A percentile compares a stretch with the other conserved stretches of the same genome.
phyloP scores from a whole-genome alignment of 768 basidiomycete species.

The Leucocoprinus sp. region DNA sequence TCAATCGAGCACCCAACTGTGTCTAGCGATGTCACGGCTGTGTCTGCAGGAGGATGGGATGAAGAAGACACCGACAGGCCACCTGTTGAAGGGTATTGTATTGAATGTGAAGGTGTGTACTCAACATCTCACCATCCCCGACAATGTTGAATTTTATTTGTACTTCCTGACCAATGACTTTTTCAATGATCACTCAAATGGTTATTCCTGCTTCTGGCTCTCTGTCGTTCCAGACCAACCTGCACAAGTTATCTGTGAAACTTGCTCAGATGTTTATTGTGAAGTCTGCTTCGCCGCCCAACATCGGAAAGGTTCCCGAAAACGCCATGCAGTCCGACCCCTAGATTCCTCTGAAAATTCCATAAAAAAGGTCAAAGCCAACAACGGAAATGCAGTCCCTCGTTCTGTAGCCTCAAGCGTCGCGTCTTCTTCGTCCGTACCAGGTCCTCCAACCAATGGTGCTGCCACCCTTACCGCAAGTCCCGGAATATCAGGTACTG shows the following conservation, averaged over 20 bases:
- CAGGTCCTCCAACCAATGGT: background rate
- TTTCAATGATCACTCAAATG: constrained; percentile 10
- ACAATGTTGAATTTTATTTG: too few species aligned
- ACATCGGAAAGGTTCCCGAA: constrained; percentile 76
- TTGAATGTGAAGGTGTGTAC: constrained; percentile 79
- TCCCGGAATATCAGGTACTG: background rate
- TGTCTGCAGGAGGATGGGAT: constrained; percentile 52
- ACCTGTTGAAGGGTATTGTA: constrained; percentile 57
- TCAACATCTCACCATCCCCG: background rate
- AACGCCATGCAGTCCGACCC: constrained; percentile 48
- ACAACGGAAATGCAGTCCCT: constrained; percentile 14
- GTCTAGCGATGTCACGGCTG: constrained; percentile 18
- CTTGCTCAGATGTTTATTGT: constrained; percentile 67
- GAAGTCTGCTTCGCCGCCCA: constrained; percentile 83
- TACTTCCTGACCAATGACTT: too few species aligned
- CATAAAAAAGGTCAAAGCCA: constrained; percentile 22
- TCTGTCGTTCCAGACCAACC: constrained; percentile 59
- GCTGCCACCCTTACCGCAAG: background rate
- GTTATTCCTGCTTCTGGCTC: background rate
- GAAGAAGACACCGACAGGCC: constrained; percentile 47
- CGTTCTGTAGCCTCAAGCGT: background rate
- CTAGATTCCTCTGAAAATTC: constrained; percentile 21
- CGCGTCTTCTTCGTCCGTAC: background rate
- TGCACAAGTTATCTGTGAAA: constrained; percentile 63
- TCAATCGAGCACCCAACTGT: constrained; percentile 44